phyloP scores from a whole-genome alignment of 768 basidiomycete species.

The Daedaleopsis nitida region DNA sequence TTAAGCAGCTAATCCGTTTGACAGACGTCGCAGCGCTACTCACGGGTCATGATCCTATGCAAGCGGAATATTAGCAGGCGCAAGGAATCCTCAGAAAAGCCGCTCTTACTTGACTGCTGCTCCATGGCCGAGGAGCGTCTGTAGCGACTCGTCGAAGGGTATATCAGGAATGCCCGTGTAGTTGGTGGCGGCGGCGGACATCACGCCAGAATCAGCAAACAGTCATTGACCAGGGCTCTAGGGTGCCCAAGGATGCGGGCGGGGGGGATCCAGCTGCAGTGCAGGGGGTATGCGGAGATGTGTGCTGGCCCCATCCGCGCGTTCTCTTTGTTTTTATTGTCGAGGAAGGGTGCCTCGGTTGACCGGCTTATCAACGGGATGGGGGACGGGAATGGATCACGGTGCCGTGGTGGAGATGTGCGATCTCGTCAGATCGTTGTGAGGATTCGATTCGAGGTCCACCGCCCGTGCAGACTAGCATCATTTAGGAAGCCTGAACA shows the following conservation, averaged over 20 bases:
- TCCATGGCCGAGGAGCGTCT: constrained; percentile 24
- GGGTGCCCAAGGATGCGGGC: not conserved
- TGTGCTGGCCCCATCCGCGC: not conserved
- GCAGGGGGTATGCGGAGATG: not conserved
- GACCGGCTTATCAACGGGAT: not conserved
- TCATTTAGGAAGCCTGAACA: constrained; percentile 14
- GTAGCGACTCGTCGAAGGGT: constrained; percentile 20
- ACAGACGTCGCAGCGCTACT: not conserved
- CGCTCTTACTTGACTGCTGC: constrained; percentile 29
- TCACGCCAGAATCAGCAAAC: constrained; percentile 14
- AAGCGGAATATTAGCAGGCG: constrained; percentile 18
- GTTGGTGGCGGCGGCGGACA: constrained; percentile 17
- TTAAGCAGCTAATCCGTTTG: not conserved
- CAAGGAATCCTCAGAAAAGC: not conserved
- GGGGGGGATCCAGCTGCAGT: not conserved
- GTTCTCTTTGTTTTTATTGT: constrained; percentile 11
- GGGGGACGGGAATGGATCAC: constrained; percentile 5
- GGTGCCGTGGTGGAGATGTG: constrained; percentile 7
- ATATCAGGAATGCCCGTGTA: constrained; percentile 2
- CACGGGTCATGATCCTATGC: constrained; percentile 28
- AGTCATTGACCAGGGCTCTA: constrained; percentile 9
- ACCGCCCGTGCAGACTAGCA: constrained; percentile 11
- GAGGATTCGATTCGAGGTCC: constrained; percentile 8
- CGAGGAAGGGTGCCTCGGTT: not conserved
- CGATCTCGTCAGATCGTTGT: constrained; percentile 1